These are phyloP conservation scores for Tricholoma flavovirens DNA, from an alignment of 768 basidiomycete genomes.

Conservation along the genomic window DNA sequence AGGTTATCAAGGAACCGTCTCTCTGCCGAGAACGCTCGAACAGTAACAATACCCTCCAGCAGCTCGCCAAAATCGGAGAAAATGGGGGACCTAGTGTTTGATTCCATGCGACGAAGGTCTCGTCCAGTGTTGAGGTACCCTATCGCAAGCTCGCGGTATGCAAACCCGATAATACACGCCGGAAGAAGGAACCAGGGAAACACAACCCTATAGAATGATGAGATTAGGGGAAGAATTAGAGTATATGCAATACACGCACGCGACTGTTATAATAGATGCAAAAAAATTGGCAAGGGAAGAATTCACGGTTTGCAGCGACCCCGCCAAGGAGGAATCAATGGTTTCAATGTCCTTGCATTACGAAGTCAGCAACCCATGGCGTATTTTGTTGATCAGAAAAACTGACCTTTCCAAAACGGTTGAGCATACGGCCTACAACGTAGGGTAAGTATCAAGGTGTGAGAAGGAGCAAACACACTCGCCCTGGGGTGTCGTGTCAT, in stretches of 20 bases:
- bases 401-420: constrained; percentile 68
- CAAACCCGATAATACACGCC: constrained; percentile 63
- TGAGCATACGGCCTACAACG: constrained; percentile 67
- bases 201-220: constrained; percentile 40
- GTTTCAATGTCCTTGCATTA: constrained; percentile 68
- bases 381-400: background rate
- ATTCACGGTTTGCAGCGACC: constrained; percentile 71
- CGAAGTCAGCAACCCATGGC: background rate
- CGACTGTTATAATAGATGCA: constrained; percentile 66
- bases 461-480: background rate
- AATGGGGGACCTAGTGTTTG: constrained; percentile 79
- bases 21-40: constrained; percentile 86
- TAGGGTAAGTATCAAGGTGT: background rate
- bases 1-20: constrained; percentile 68
- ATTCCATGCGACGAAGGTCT: constrained; percentile 86
- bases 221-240: constrained; percentile 1
- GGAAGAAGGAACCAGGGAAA: constrained; percentile 84
- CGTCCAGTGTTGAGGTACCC: constrained; percentile 78
- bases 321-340: constrained; percentile 67
- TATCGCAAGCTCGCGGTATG: constrained; percentile 64
- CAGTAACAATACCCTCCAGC: constrained; percentile 86
- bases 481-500: constrained; percentile 80
- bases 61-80: constrained; percentile 80
- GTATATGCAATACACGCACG: constrained; percentile 35
- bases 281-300: constrained; percentile 72